Conservation (phyloP, 2,329 filamentous ascomycete species). For the Endoconidiophora laricicola region DNA sequence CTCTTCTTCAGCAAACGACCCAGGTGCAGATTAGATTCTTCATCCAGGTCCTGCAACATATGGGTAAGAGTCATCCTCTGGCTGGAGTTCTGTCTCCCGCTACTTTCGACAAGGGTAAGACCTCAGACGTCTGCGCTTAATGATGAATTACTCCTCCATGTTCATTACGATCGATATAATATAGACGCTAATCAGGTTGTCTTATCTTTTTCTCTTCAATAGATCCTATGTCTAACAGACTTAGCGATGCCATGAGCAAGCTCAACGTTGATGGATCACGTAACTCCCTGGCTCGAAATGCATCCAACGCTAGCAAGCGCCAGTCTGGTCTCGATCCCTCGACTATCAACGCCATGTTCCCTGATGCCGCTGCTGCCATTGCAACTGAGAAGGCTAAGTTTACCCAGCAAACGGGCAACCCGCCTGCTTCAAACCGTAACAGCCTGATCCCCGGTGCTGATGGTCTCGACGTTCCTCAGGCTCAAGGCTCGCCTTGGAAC, state of each 20-base stretch:
- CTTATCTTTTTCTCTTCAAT: constrained; percentile 14
- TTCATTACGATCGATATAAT: neutral
- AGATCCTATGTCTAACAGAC: constrained; percentile 94
- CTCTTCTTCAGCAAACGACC: constrained; percentile 90
- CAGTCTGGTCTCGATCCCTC: constrained; percentile 87
- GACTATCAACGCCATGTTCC: constrained; percentile 98
- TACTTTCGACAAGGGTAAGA: constrained; percentile 85
- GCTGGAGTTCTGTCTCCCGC: constrained; percentile 86
- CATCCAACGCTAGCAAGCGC: constrained; percentile 61
- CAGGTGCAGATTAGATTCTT: constrained; percentile 99
- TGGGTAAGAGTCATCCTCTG: constrained; percentile 97
- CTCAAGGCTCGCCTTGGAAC: constrained; percentile 70
- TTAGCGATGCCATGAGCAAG: constrained; percentile 95
- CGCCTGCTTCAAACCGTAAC: constrained; percentile 82
- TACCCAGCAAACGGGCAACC: constrained; percentile 82
- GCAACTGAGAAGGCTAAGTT: constrained; percentile 97
- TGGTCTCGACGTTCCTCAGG: constrained; percentile 44
- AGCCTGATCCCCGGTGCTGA: constrained; percentile 43
- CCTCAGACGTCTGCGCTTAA: neutral
- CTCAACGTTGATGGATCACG: constrained; percentile 73
- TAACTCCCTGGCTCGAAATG: constrained; percentile 70
- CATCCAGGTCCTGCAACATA: constrained; percentile 95
- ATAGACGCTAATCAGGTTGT: constrained; percentile 4
- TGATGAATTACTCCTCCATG: constrained; percentile 12
- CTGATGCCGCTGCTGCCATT: constrained; percentile 94